phyloP scores from a whole-genome alignment of 805 yeast genomes.

The Hanseniaspora jakobsenii region DNA sequence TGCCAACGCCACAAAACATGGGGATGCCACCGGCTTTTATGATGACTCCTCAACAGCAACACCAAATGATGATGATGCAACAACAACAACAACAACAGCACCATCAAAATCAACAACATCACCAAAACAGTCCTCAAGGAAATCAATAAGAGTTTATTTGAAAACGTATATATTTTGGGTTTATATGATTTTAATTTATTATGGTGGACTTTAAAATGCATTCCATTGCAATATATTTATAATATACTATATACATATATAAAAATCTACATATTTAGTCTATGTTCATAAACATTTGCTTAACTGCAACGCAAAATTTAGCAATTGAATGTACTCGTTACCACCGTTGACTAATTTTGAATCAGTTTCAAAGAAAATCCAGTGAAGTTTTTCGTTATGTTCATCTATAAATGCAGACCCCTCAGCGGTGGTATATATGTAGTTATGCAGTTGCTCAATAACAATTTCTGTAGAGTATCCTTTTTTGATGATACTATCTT shows the following conservation, averaged over 20 bases:
- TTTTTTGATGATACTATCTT: constrained; percentile 37
- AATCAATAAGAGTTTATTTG: no score
- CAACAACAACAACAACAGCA: not conserved
- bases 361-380: constrained; percentile 62
- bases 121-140: not conserved
- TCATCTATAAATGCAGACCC: constrained; percentile 32
- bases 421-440: constrained; percentile 24
- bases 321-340: constrained; percentile 73
- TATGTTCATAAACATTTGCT: constrained; percentile 16
- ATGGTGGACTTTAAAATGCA: no score
- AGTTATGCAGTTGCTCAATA: constrained; percentile 58
- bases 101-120: not conserved
- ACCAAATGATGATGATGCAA: not conserved
- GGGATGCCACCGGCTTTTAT: constrained; percentile 20
- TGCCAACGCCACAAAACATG: constrained; percentile 11
- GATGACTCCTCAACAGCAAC: constrained; percentile 7
- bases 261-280: not conserved
- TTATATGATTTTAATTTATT: no score
- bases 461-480: constrained; percentile 77
- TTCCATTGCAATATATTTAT: no score
- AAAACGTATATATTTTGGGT: no score
- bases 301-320: constrained; percentile 50
- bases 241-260: not conserved
- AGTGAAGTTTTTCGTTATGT: constrained; percentile 47
- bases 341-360: constrained; percentile 68